Percentiles rank a stretch among this genome's conserved stretches.
Conservation (phyloP, 106 monocot species). For the Agapanthus africanus region DNA sequence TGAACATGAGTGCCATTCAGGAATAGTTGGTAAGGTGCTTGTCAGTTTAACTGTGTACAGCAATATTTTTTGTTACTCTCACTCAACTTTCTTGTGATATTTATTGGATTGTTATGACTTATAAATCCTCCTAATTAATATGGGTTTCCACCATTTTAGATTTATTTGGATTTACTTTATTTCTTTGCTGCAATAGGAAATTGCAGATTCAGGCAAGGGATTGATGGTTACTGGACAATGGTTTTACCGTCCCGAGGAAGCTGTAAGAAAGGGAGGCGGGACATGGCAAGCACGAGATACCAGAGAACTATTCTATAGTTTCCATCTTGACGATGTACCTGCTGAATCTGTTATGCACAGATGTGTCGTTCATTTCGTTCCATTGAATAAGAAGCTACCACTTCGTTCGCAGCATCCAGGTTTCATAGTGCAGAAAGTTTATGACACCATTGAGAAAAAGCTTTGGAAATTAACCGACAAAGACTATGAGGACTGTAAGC, state of each 20-base stretch:
- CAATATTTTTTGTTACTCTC: too few species aligned
- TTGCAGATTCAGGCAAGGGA: conserved; percentile 24
- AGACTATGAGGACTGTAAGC: conserved; percentile 88
- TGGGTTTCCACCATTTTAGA: too few species aligned
- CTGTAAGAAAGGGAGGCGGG: conserved; percentile 79
- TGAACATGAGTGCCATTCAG: too few species aligned
- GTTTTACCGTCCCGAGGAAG: conserved; percentile 99
- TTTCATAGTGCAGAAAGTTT: conserved; percentile 90
- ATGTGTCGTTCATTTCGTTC: conserved; percentile 96
- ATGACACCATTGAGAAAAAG: conserved; percentile 73
- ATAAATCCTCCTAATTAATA: too few species aligned
- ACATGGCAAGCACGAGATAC: conserved; percentile 69
- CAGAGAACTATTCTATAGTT: conserved; percentile 89
- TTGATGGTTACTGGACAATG: conserved; percentile 85
- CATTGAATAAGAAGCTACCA: conserved; percentile 73
- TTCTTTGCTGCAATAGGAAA: conserved; percentile 38
- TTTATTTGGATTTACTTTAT: too few species aligned
- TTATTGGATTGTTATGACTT: too few species aligned
- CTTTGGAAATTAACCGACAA: conserved; percentile 92
- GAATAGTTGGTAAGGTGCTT: too few species aligned
- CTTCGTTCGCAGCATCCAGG: conserved; percentile 67
- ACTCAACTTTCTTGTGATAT: too few species aligned
- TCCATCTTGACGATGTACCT: conserved; percentile 90
- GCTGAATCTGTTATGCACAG: conserved; percentile 98
- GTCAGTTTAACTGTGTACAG: too few species aligned